Evolutionary conservation across 2,329 filamentous ascomycete genomes (phyloP), one percentile per base, ranked within the genome.

Genomic region (Exophiala alcalophila): DNA sequence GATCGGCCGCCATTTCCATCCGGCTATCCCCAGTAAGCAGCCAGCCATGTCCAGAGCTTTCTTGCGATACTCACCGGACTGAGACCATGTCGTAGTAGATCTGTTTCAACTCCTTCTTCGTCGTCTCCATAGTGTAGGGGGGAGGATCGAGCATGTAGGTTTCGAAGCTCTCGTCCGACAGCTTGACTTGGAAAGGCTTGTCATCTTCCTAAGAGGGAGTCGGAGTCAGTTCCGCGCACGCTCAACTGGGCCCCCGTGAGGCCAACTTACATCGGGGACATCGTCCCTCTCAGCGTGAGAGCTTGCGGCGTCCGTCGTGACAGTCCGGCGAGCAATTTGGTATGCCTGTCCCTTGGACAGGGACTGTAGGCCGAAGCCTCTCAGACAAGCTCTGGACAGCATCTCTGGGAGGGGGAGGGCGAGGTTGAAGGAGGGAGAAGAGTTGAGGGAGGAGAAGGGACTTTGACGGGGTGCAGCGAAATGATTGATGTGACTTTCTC

Each of bases 1-100:
- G 82, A 68, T 98, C 92, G 73, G 92, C 89, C 57, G 91, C 90
- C 91, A 98, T 95, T 74, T 98, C 92, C 92, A 98, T 95, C 69
- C 94, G 92, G 73, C 90, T 95, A 49, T 40, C 20, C 19, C 41
- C 21, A 31, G 36, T 18, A 33, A n/a, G 24, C 30, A 19, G 14
- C 23, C 47, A 5, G 15, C 10, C 26, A 11, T 11, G 11, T 10
- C 15, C 23, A 5, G 19, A n/a, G 19, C 14, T 12, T 8, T 24
- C 23, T 21, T 30, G n/a, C n/a, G n/a, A n/a, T 32, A 50, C 83
- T 68, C 86, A 95, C 90, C 91, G 83, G 63, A 89, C 83, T 56
- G 81, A 76, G 41, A 97, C 91, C 92, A 98, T 97, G 69, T 97
- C 88, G 69, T 84, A 84, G 80, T 98, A 98, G 83, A 97, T 97